A percentile compares a stretch with the other conserved stretches of the same genome.
phyloP scores from a whole-genome alignment of 2,329 filamentous ascomycete species.

The Colletotrichum spaethianum region DNA sequence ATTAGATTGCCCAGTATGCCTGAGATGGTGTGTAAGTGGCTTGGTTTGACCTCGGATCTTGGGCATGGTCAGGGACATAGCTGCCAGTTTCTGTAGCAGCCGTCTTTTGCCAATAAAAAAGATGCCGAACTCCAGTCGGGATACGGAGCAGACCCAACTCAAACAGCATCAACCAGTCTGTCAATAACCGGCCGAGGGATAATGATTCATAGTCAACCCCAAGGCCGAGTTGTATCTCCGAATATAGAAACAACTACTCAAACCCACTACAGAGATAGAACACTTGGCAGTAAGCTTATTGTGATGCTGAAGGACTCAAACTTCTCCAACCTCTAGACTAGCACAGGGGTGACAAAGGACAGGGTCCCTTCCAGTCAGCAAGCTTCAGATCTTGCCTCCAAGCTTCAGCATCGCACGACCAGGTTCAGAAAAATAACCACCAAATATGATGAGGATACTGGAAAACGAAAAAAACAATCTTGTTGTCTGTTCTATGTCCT shows the following conservation, averaged over 20 bases:
- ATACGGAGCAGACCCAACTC: neutral
- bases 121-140: too few relatives aligned
- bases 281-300: slow-evolving; percentile 19
- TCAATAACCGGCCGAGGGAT: neutral
- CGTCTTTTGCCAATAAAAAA: neutral
- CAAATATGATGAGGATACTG: too few relatives aligned
- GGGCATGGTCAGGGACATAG: neutral
- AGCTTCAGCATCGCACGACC: too few relatives aligned
- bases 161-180: neutral
- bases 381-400: too few relatives aligned
- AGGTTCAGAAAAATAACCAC: too few relatives aligned
- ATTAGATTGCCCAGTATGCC: neutral
- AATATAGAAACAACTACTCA: neutral
- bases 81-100: neutral
- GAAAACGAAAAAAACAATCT: too few relatives aligned
- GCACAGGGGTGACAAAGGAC: too few relatives aligned
- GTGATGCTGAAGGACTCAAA: neutral
- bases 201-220: neutral
- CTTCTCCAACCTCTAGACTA: neutral
- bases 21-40: neutral
- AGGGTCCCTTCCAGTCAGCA: too few relatives aligned
- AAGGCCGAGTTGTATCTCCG: neutral
- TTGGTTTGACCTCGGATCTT: neutral
- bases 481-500: too few relatives aligned
- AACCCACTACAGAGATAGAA: neutral